Conservation (phyloP, 2,329 filamentous ascomycete species). For the Arthrobotrys conoides region DNA sequence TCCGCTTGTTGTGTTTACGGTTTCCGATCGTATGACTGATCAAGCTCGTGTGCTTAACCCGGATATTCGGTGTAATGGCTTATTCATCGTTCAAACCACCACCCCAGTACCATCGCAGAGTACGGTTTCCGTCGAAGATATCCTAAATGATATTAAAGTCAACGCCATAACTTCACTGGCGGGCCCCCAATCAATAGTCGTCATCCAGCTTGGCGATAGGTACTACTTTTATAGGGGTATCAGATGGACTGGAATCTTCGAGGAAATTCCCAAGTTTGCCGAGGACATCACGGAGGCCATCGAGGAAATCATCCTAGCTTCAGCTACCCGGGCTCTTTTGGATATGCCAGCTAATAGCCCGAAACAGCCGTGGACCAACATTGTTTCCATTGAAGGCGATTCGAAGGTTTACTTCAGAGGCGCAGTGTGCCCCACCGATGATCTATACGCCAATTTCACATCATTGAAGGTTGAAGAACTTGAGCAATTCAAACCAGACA, state of each 20-base stretch:
- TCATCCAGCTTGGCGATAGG: constrained; percentile 62
- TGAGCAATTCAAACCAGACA: constrained; percentile 47
- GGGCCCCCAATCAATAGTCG: constrained; percentile 63
- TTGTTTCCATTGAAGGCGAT: constrained; percentile 57
- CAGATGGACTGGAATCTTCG: constrained; percentile 60
- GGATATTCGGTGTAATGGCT: constrained; percentile 64
- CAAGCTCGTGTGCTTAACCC: constrained; percentile 65
- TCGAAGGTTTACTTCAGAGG: constrained; percentile 43
- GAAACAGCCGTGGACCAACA: constrained; percentile 47
- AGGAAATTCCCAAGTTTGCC: constrained; percentile 62
- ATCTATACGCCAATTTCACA: constrained; percentile 46
- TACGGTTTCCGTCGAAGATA: constrained; percentile 54
- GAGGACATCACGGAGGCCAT: constrained; percentile 62
- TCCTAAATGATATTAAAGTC: constrained; percentile 63
- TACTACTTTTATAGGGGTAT: constrained; percentile 64
- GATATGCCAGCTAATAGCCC: background rate
- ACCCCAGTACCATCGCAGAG: constrained; percentile 36
- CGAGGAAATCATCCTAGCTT: constrained; percentile 40
- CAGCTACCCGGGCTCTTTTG: background rate
- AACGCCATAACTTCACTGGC: constrained; percentile 64
- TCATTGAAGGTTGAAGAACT: constrained; percentile 45
- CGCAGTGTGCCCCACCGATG: constrained; percentile 33
- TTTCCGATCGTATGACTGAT: constrained; percentile 65
- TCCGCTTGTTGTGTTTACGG: constrained; percentile 63
- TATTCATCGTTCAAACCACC: constrained; percentile 64